A percentile compares a stretch with the other conserved stretches of the same genome.
phyloP scores from a whole-genome alignment of 805 yeast species.

The Pichia heedii region DNA sequence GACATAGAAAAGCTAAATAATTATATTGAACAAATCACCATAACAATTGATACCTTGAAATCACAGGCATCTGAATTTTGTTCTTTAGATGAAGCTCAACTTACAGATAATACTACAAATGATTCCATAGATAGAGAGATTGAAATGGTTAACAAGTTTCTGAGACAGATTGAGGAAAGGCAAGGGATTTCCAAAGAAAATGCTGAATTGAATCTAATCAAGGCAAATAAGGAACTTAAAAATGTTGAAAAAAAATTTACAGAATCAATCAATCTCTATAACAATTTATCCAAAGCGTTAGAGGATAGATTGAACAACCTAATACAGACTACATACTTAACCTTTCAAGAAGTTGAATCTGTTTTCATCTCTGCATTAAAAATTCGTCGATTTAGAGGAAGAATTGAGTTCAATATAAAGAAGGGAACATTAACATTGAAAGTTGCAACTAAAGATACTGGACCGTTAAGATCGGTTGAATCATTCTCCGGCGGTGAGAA shows the following conservation, averaged over 20 bases:
- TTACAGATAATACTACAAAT: conserved; percentile 32
- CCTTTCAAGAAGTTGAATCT: conserved; percentile 40
- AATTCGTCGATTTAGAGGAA: conserved; percentile 67
- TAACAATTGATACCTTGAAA: background rate
- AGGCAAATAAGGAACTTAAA: conserved; percentile 34
- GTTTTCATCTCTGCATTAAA: conserved; percentile 54
- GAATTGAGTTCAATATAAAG: conserved; percentile 52
- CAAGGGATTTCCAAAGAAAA: conserved; percentile 50
- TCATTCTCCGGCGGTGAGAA: conserved; percentile 96
- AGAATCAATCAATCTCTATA: conserved; percentile 25
- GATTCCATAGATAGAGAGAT: conserved; percentile 34
- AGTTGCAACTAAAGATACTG: conserved; percentile 54
- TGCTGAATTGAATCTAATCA: conserved; percentile 39
- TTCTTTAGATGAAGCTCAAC: conserved; percentile 35
- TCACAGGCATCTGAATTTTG: conserved; percentile 35
- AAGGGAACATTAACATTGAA: conserved; percentile 43
- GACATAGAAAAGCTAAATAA: conserved; percentile 20
- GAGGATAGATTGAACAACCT: conserved; percentile 35
- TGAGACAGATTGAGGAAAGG: conserved; percentile 42
- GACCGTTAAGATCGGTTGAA: conserved; percentile 57
- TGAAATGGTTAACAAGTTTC: conserved; percentile 34
- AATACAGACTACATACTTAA: conserved; percentile 29
- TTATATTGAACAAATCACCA: conserved; percentile 14
- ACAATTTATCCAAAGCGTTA: conserved; percentile 29
- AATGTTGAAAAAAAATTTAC: conserved; percentile 34